Base-by-base conservation (phyloP, 345 rosid genomes). In the Syzygium oleosum region DNA sequence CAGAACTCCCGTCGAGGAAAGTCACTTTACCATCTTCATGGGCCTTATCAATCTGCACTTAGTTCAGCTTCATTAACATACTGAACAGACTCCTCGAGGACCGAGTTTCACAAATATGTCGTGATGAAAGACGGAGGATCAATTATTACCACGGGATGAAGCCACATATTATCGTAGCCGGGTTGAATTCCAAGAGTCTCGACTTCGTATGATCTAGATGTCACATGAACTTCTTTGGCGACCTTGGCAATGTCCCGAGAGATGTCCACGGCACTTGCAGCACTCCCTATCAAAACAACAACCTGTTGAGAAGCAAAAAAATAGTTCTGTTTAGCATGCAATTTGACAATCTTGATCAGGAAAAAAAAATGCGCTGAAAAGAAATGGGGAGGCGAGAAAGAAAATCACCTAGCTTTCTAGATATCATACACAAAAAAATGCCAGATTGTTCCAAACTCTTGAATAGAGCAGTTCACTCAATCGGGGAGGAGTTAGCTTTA, bases 221-320 rank as follows among this genome's bases (percentile, higher is more conserved):
- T 93, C 58, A 97, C 88, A 89, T 97, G 98, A 54, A 97, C 99
- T 93, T 96, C 99, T 90, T 95, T 97, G 86, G 98, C 98, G 63
- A 92, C 91, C 43, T 83, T 84, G 84, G 96, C 95, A 87, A 97
- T 84, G 68, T 97, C 99, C 84, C 94, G 90, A 29, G 97, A 94
- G 89, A 97, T 94, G 91, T 96, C 99, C 88, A 46, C 88, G 9
- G 96, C 94, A 90, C 99, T 97, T 49, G 94, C 84, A 49, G 98
- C 89, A 90, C 89, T 91, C 86, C 98, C 98, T n/a, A 97, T 95
- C 89, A 96, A 51, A 90, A 96, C 89, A 87, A 94, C 97, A 89
- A 93, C 95, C 99, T 96, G 92, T 53, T 51, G 12, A 12, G 15
- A 14, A 43, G 41, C 23, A 73, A 53, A 51, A 51, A 46, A 0